Evolutionary conservation across 805 yeast genomes (phyloP).

Genomic region (Pichia scutulata): DNA sequence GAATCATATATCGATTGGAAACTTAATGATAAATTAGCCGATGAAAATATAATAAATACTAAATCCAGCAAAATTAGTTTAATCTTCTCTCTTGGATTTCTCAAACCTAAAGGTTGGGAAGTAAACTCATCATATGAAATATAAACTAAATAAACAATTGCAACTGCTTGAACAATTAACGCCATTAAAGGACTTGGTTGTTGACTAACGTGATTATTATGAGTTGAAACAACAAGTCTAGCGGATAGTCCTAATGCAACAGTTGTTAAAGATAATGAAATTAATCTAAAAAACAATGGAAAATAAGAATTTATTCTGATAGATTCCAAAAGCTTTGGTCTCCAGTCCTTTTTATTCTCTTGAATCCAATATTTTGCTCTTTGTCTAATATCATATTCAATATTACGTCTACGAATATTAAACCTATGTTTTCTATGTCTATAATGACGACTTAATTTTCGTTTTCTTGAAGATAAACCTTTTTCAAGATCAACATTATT

Average conservation of each 20-base stretch:
- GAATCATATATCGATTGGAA: conserved; percentile 76
- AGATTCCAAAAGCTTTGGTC: conserved; percentile 50
- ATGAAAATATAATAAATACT: conserved; percentile 77
- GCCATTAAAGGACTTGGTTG: conserved; percentile 94
- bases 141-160: conserved; percentile 67
- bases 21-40: conserved; percentile 81
- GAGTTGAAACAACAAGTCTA: conserved; percentile 40
- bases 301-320: conserved; percentile 71
- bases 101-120: conserved; percentile 85
- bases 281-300: conserved; percentile 65
- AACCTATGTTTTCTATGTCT: neutral
- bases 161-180: conserved; percentile 71
- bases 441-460: neutral
- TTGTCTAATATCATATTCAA: conserved; percentile 34
- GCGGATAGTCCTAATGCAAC: conserved; percentile 69
- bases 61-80: conserved; percentile 74
- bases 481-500: conserved; percentile 15
- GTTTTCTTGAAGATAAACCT: conserved; percentile 3
- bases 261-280: conserved; percentile 50
- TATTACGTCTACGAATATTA: neutral
- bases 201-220: conserved; percentile 40
- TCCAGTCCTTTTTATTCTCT: conserved; percentile 54
- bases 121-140: conserved; percentile 87
- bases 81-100: conserved; percentile 80
- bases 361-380: conserved; percentile 63